Evolutionary conservation across 2,329 filamentous ascomycete species (phyloP), one percentile per base, ranked within the genome.

Genomic region (Claviceps arundinis): DNA sequence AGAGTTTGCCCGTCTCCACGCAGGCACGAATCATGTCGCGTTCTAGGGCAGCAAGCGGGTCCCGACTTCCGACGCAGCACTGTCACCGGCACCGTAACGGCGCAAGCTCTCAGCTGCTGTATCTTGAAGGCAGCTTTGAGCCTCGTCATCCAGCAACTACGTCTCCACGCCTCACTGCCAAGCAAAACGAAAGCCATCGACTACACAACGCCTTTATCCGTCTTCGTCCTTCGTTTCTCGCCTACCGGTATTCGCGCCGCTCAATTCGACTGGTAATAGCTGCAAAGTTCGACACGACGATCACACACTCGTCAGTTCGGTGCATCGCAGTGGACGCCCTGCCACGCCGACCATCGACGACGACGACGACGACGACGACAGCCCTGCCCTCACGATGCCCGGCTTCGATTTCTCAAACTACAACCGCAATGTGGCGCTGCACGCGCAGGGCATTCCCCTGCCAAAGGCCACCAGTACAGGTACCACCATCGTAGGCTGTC

Each of bases 391-490:
- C 72, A 84, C 65, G 64, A 98, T 98, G 93, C 84, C 87, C 64
- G 90, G 90, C 74, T 95, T 96, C 80, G 90, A 97, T 76, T 98
- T 98, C 80, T 94, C 89, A 71, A 98, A 98, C 80, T 93, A 97
- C 82, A 95, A 95, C 81, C 89, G 93, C 77, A 98, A 98, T 81
- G 82, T 86, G 68, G 91, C 91, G 58, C 82, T 98, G 61, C 91
- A 97, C 70, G 89, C 91, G 63, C 83, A 85, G 71, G 94, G 94
- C 61, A 85, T 97, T 50, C 93, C 93, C 56, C 77, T 97, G 55
- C 93, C 94, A 63, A 97, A 96, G 75, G 93, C 93, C 57, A 98
- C 93, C 56, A 96, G 90, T 73, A 98, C 93, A 56, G 93, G 93
- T 75, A 98, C 93, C 55, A 98, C 93, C 58, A 98, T 98, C 72